Evolutionary conservation across 352 stramenopile species (phyloP).

Genomic region (Globisporangium takayamanum): DNA sequence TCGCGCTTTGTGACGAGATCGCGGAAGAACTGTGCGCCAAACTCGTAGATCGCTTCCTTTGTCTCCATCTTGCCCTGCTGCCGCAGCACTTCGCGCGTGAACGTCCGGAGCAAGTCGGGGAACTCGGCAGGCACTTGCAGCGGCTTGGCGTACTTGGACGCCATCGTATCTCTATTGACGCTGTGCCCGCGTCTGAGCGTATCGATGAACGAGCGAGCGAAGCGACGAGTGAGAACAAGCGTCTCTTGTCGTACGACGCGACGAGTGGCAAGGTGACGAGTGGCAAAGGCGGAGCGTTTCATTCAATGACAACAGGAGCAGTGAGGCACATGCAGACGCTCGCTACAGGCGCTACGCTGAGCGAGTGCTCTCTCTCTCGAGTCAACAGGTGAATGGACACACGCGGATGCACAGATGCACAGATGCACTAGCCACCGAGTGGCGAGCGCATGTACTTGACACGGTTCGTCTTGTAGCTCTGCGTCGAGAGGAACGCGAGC

Average conservation of each 20-base stretch:
- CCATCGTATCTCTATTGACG: constrained; percentile 27
- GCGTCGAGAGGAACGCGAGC: constrained; percentile 14
- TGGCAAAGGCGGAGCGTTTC: not conserved
- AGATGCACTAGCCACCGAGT: not conserved
- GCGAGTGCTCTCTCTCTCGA: no score
- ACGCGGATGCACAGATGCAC: not conserved
- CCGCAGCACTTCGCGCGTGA: constrained; percentile 76
- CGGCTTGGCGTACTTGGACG: constrained; percentile 80
- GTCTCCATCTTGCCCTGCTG: constrained; percentile 80
- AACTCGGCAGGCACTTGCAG: constrained; percentile 72
- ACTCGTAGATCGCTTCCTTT: constrained; percentile 74
- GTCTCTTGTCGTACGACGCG: not conserved
- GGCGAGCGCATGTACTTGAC: constrained; percentile 2
- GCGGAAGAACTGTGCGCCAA: constrained; percentile 63
- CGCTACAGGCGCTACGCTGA: no score
- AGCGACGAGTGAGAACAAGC: not conserved
- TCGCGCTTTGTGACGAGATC: constrained; percentile 43
- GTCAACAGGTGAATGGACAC: no score
- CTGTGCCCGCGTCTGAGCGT: not conserved
- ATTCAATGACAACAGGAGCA: not conserved
- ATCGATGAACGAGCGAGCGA: not conserved
- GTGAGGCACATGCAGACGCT: no score
- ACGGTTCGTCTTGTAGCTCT: constrained; percentile 8
- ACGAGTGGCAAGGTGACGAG: not conserved
- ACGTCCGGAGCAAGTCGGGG: constrained; percentile 61